Conservation (phyloP, 805 yeast species). For the Kuraishia capsulata region DNA sequence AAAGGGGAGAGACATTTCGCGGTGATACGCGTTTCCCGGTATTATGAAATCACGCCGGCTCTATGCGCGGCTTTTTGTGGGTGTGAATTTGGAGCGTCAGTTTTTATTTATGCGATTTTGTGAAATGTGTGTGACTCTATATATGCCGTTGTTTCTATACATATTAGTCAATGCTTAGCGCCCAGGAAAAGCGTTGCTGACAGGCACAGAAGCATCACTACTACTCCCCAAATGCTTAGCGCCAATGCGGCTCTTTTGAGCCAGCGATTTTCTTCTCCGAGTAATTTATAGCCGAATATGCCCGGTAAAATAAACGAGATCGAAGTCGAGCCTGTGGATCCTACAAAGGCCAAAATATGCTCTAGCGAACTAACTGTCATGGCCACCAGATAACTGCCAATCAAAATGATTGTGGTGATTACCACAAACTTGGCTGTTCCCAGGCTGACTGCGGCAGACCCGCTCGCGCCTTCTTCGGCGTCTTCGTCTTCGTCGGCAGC, state of each 20-base stretch:
- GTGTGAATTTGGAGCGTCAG: too few species aligned
- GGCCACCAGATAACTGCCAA: slow-evolving; percentile 55
- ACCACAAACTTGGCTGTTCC: slow-evolving; percentile 19
- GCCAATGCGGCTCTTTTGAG: slow-evolving; percentile 42
- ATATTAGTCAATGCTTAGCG: neutral
- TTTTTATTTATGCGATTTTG: too few species aligned
- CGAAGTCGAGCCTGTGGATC: slow-evolving; percentile 89
- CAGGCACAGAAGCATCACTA: slow-evolving; percentile 24
- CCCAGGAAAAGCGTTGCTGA: slow-evolving; percentile 3
- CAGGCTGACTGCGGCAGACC: slow-evolving; percentile 10
- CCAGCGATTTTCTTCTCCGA: slow-evolving; percentile 34
- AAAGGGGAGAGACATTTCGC: too few species aligned
- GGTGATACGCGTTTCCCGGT: too few species aligned
- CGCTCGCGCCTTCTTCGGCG: slow-evolving; percentile 12
- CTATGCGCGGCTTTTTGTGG: too few species aligned
- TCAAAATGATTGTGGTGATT: slow-evolving; percentile 35
- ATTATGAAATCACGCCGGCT: too few species aligned
- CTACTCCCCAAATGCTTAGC: slow-evolving; percentile 58
- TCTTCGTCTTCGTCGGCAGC: slow-evolving; percentile 6
- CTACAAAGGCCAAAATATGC: slow-evolving; percentile 76
- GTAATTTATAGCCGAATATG: slow-evolving; percentile 66
- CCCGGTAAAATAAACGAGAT: slow-evolving; percentile 91
- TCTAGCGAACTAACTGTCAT: slow-evolving; percentile 65
- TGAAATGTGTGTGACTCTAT: too few species aligned
- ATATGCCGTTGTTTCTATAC: too few species aligned